A percentile compares a stretch with the other conserved stretches of the same genome.
Conservation (phyloP, 2,329 filamentous ascomycete species). For the Dactylellina drechsleri region DNA sequence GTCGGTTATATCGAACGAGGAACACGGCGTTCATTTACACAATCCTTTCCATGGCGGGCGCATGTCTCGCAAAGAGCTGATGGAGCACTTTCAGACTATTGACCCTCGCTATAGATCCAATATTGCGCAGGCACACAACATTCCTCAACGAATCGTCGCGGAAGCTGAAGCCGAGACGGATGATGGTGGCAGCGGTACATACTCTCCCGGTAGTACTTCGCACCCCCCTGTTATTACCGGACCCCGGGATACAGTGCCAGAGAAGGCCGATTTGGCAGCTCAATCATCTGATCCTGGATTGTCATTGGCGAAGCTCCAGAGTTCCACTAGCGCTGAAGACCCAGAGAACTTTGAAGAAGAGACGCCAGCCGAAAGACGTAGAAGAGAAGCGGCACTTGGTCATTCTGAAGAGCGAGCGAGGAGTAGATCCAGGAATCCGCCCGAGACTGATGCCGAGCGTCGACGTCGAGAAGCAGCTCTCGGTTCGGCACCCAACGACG, state of each 20-base stretch:
- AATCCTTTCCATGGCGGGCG: conserved; percentile 49
- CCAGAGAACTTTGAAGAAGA: conserved; percentile 67
- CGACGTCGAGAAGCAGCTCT: conserved; percentile 78
- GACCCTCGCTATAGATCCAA: conserved; percentile 45
- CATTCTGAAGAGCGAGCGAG: conserved; percentile 6
- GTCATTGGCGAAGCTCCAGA: conserved; percentile 42
- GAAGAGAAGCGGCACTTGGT: conserved; percentile 78
- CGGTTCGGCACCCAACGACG: conserved; percentile 11
- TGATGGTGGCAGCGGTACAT: conserved; percentile 40
- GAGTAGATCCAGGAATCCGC: conserved; percentile 13
- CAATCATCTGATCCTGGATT: conserved; percentile 16
- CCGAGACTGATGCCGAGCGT: conserved; percentile 78
- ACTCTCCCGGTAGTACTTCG: conserved; percentile 33
- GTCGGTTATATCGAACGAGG: conserved; percentile 48
- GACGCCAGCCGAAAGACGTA: conserved; percentile 77
- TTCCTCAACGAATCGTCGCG: conserved; percentile 37
- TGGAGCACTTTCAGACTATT: conserved; percentile 46
- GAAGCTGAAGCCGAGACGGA: conserved; percentile 44
- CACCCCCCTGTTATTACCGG: conserved; percentile 26
- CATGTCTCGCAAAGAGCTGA: conserved; percentile 46
- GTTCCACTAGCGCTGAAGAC: conserved; percentile 29
- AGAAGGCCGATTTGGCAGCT: conserved; percentile 35
- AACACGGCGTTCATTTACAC: conserved; percentile 50
- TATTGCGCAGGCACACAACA: conserved; percentile 49
- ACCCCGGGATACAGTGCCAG: conserved; percentile 30